Base-by-base conservation (phyloP, 1,284 basidiomycete species). In the Ganoderma meredithae region DNA sequence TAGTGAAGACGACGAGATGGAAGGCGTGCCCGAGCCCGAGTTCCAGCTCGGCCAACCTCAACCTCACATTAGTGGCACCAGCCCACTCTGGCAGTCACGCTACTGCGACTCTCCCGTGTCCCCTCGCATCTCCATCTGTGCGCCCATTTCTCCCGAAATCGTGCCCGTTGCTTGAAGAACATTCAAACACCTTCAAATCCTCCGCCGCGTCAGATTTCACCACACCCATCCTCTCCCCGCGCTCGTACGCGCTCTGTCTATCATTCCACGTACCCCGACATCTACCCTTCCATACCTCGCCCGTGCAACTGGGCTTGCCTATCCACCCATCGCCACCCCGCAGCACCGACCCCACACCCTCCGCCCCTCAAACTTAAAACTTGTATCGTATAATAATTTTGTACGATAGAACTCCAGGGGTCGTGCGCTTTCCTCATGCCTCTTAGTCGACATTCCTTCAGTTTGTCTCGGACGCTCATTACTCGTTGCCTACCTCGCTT, bases 1-100 rank as follows among this genome's bases (percentile, higher is more conserved):
- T 63, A 75, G 76, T 33, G 78, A 79, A 55, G 78, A 79, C 43
- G 78, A 79, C 56, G 74, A 75, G 49, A 76, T 76, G 76, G 72
- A 72, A 47, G 66, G 72, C 22, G 66, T 67, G 43, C 70, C 73
- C 4, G 66, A 73, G 12, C 31, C 74, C 40, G 67, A 73, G 27
- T 71, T 69, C 64, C 66, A 67, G n/a, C 67, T 72, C 62, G 64
- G 66, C 31, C 71, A 72, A 66, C 47, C 59, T 25, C n/a, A 22
- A 39, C 66, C 69, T 8, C 69, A 62, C 17, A 55, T 69, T 44
- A 40, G 60, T 31, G 39, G 39, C 22, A 15, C 68, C 44, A 73
- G 67, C 52, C 68, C 70, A 31, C 67, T 63, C 31, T 71, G 74
- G 68, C 70, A 72, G 49, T 71, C 73, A 63, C 70, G 73, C 4